Evolutionary conservation across 176 grass and related monocot genomes (phyloP).

Genomic region (Triticum monococcum): DNA sequence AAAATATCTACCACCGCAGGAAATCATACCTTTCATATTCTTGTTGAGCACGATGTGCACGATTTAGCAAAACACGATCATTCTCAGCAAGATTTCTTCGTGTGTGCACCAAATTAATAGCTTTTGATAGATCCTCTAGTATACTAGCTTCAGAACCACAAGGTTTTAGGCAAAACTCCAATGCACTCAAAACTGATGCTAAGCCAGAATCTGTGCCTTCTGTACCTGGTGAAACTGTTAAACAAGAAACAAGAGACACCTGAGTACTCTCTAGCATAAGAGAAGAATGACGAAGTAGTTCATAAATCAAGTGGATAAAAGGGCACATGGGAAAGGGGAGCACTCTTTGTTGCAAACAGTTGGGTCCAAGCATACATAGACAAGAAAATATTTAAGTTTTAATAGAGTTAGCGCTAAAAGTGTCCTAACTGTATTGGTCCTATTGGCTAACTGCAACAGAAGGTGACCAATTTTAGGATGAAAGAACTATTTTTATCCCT

Average conservation of each 20-base stretch:
- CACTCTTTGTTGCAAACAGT: constrained; percentile 1
- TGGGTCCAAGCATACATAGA: constrained; percentile 2
- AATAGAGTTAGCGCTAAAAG: constrained; percentile 4
- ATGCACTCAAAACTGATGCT: constrained; percentile 77
- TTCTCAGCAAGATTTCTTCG: constrained; percentile 85
- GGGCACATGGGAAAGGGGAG: neutral
- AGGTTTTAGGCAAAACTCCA: constrained; percentile 88
- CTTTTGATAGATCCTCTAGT: constrained; percentile 89
- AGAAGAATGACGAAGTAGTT: neutral
- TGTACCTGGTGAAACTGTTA: constrained; percentile 57
- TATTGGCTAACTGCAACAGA: neutral
- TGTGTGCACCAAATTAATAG: constrained; percentile 80
- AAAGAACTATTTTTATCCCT: neutral
- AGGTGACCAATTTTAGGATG: neutral
- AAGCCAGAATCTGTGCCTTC: constrained; percentile 84
- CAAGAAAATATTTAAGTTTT: neutral
- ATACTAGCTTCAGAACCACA: constrained; percentile 94
- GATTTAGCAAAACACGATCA: constrained; percentile 83
- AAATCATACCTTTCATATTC: constrained; percentile 83
- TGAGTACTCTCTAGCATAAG: neutral
- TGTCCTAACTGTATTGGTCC: neutral
- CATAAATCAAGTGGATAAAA: neutral
- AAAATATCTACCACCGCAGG: constrained; percentile 1
- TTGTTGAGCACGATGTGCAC: constrained; percentile 82
- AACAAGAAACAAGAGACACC: constrained; percentile 11